phyloP scores from a whole-genome alignment of 2,329 filamentous ascomycete species.

The Fusarium ambrosium region DNA sequence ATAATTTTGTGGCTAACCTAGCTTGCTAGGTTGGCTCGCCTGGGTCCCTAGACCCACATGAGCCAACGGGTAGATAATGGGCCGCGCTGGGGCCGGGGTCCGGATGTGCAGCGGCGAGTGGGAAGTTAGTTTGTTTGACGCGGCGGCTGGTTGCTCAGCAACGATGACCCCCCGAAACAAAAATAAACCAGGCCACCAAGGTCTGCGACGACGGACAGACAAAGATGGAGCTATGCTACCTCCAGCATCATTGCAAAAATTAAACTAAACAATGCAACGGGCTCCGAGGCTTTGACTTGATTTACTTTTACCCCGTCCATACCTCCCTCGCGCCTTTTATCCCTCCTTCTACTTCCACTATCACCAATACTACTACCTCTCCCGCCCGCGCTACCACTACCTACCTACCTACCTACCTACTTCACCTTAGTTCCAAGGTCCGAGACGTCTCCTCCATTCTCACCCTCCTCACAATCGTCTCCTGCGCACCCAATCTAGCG shows the following conservation, averaged over 20 bases:
- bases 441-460: constrained; percentile 15
- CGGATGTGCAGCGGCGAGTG: constrained; percentile 26
- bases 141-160: constrained; percentile 43
- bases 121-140: constrained; percentile 19
- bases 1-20: no score
- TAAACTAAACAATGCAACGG: constrained; percentile 39
- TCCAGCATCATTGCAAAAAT: constrained; percentile 33
- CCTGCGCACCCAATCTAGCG: constrained; percentile 37
- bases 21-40: no score
- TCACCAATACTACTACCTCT: background rate
- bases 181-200: constrained; percentile 44
- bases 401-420: background rate
- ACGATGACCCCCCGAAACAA: constrained; percentile 41
- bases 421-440: constrained; percentile 30
- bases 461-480: constrained; percentile 21
- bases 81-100: constrained; percentile 23
- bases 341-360: constrained; percentile 18
- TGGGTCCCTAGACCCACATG: no score
- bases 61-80: constrained; percentile 29
- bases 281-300: constrained; percentile 36
- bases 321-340: constrained; percentile 16
- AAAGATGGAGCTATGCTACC: constrained; percentile 34
- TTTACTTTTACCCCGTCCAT: constrained; percentile 21
- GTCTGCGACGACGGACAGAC: constrained; percentile 21
- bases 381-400: background rate